Evolutionary conservation across 2,329 filamentous ascomycete species (phyloP).

Genomic region (Cercospora beticola): DNA sequence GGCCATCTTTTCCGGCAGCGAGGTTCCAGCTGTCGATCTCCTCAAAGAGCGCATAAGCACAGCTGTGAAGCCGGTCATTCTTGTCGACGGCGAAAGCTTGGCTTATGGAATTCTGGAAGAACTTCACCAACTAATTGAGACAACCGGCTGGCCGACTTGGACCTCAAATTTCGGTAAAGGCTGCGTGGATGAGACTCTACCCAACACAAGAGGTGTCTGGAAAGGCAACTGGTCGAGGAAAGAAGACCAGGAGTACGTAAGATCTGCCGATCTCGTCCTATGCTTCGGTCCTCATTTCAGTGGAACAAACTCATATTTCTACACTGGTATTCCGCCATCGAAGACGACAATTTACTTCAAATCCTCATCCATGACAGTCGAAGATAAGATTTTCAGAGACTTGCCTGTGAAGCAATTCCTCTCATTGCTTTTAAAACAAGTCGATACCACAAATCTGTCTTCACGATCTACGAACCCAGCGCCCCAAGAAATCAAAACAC

Average conservation of each 20-base stretch:
- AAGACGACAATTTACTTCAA: slow-evolving; percentile 40
- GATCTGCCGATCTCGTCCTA: slow-evolving; percentile 19
- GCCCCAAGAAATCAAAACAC: not conserved
- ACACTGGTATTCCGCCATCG: slow-evolving; percentile 41
- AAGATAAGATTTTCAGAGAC: slow-evolving; percentile 27
- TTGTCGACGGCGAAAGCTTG: slow-evolving; percentile 54
- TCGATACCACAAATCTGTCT: slow-evolving; percentile 8
- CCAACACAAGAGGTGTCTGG: slow-evolving; percentile 53
- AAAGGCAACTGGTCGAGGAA: slow-evolving; percentile 38
- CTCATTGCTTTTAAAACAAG: slow-evolving; percentile 6
- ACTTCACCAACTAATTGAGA: slow-evolving; percentile 47
- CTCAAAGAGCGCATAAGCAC: slow-evolving; percentile 40
- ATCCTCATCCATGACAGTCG: slow-evolving; percentile 37
- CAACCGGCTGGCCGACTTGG: slow-evolving; percentile 52
- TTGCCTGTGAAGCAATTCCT: slow-evolving; percentile 18
- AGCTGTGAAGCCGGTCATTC: slow-evolving; percentile 48
- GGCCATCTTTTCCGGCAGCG: slow-evolving; percentile 43
- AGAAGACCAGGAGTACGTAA: slow-evolving; percentile 14
- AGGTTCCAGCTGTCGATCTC: slow-evolving; percentile 13
- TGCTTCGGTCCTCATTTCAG: slow-evolving; percentile 22
- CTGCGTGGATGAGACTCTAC: slow-evolving; percentile 50
- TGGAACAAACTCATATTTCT: slow-evolving; percentile 38
- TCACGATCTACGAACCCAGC: not conserved
- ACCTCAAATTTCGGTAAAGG: slow-evolving; percentile 53
- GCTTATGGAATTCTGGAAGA: slow-evolving; percentile 45